phyloP scores from a whole-genome alignment of 805 yeast genomes.

The Candida krabiensis region DNA sequence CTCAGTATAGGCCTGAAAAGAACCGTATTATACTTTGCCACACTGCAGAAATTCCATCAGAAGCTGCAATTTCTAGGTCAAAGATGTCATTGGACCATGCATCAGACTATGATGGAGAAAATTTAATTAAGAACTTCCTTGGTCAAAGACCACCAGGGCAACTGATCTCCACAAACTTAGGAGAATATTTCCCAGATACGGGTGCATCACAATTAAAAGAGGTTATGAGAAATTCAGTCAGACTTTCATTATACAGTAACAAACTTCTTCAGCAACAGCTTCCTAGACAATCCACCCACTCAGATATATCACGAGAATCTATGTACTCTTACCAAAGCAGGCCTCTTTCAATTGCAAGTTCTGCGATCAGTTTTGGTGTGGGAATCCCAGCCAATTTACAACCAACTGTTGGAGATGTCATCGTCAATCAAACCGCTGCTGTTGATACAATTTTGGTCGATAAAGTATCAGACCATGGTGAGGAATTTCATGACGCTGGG shows the following conservation, averaged over 20 bases:
- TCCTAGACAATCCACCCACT: constrained; percentile 5
- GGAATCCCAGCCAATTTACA: constrained; percentile 29
- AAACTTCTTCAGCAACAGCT: constrained; percentile 18
- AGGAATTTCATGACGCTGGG: constrained; percentile 2
- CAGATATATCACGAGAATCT: constrained; percentile 18
- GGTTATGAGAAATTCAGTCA: constrained; percentile 79
- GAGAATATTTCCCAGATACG: constrained; percentile 90
- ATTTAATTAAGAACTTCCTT: constrained; percentile 49
- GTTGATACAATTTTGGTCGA: constrained; percentile 41
- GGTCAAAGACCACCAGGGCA: constrained; percentile 95
- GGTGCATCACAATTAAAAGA: constrained; percentile 68
- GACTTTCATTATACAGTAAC: constrained; percentile 58
- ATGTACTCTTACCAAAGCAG: constrained; percentile 24
- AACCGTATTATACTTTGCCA: constrained; percentile 70
- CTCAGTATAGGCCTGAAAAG: constrained; percentile 68
- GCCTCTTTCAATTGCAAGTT: constrained; percentile 26
- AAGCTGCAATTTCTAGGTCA: constrained; percentile 14
- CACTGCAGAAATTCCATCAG: constrained; percentile 60
- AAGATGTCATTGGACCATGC: constrained; percentile 8
- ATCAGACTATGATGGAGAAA: constrained; percentile 3
- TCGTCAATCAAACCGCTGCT: constrained; percentile 55
- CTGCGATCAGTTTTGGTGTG: constrained; percentile 29
- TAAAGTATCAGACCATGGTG: constrained; percentile 20
- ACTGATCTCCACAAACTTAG: constrained; percentile 81
- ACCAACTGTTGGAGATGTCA: constrained; percentile 64